Evolutionary conservation across 139 green algal species (phyloP), one percentile per base, ranked within the genome.

Genomic region (Chlamydomonas eustigma): DNA sequence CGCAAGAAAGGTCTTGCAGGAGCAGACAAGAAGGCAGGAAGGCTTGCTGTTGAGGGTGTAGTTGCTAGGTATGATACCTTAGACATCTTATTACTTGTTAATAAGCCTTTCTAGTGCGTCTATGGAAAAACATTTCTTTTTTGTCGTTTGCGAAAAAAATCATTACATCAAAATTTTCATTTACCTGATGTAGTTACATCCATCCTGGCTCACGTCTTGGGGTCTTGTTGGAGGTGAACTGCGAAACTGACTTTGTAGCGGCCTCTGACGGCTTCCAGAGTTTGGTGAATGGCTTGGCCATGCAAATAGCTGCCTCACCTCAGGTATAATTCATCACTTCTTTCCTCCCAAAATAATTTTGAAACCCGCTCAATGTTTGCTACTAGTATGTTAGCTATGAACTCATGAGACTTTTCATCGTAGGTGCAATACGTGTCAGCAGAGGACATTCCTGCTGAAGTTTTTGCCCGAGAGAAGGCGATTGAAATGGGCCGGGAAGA

Each of bases 181-280:
- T n/a, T n/a, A n/a, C n/a, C n/a, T n/a, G n/a, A n/a, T 58, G 44
- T 18, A 58, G 81, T n/a, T 99, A 99, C 89, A 96, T 99, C 84
- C 96, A 99, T 87, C 86, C 90, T n/a, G 94, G 91, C 81, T 90
- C 86, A 70, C 86, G 88, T 68, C 86, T 96, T 66, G 93, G 93
- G 22, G 89, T 97, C 50, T 69, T 97, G 75, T 51, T 89, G 58
- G 88, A 92, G 85, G 87, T 97, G 4, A 99, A 98, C 91, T 98
- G 96, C 85, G 96, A 99, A 87, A 98, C 96, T 18, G 95, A 99
- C 86, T 99, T 99, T 80, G 96, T 99, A 50, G 94, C 96, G 0
- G 87, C 90, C 0, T 87, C 85, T 5, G 93, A 97, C 65, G 88
- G 87, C 66, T 98, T 99, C 90, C 86, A 92, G 72, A 81, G 92